Percentiles rank a stretch among this genome's conserved stretches.
These are phyloP conservation scores for Leccinum laetum DNA, from an alignment of 1,284 basidiomycete genomes.

Conservation along the genomic window DNA sequence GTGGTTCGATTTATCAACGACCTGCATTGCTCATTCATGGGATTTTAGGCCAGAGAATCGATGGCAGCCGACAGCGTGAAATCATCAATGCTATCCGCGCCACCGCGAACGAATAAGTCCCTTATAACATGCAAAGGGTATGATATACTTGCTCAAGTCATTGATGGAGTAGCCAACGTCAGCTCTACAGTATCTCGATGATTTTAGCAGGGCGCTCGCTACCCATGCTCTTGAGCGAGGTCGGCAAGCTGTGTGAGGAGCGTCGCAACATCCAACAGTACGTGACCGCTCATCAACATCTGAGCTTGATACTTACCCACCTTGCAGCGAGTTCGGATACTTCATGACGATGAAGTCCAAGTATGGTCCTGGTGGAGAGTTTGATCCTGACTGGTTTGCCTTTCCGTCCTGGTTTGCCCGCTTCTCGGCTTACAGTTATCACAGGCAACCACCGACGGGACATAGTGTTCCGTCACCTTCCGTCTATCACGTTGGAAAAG, in stretches of 20 bases:
- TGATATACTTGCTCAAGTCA: neutral
- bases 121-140: slow-evolving; percentile 72
- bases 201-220: slow-evolving; percentile 78
- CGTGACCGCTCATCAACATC: slow-evolving; percentile 29
- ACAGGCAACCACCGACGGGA: slow-evolving; percentile 48
- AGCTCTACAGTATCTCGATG: slow-evolving; percentile 61
- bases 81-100: slow-evolving; percentile 60
- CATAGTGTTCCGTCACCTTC: slow-evolving; percentile 38
- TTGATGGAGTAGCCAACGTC: slow-evolving; percentile 9
- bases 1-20: too few species aligned
- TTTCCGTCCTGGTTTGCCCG: neutral
- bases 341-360: slow-evolving; percentile 67
- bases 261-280: slow-evolving; percentile 70
- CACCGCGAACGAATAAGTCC: slow-evolving; percentile 69
- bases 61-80: slow-evolving; percentile 60
- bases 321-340: slow-evolving; percentile 64
- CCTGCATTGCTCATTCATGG: slow-evolving; percentile 7
- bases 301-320: slow-evolving; percentile 9
- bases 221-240: slow-evolving; percentile 72
- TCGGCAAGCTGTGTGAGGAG: slow-evolving; percentile 75
- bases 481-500: slow-evolving; percentile 10
- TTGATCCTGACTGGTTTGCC: slow-evolving; percentile 66
- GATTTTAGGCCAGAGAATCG: slow-evolving; percentile 56
- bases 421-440: neutral
- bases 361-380: slow-evolving; percentile 75